Percentiles rank a stretch among this genome's conserved stretches.
Evolutionary conservation across 768 basidiomycete species (phyloP).

Genomic region (Trametes punicea): DNA sequence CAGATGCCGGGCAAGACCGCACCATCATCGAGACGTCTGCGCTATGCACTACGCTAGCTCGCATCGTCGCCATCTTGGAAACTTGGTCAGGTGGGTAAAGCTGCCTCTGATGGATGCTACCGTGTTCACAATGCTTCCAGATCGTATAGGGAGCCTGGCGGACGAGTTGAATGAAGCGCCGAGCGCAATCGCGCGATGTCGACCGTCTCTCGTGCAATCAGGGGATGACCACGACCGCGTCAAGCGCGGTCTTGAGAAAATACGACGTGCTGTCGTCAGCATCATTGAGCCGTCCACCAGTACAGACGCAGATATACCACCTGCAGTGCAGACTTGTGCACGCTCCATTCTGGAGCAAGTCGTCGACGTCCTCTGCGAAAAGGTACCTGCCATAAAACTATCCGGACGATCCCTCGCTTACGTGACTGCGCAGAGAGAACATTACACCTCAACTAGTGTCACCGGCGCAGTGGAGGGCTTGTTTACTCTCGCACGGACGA

Average conservation of each 20-base stretch:
- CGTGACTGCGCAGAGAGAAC: background rate
- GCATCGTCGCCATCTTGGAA: conserved; percentile 41
- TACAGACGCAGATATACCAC: background rate
- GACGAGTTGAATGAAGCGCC: conserved; percentile 6
- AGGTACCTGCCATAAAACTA: conserved; percentile 26
- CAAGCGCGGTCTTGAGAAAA: conserved; percentile 56
- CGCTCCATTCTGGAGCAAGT: conserved; percentile 37
- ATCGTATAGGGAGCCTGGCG: background rate
- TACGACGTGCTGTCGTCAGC: conserved; percentile 49
- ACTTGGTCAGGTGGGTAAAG: conserved; percentile 24
- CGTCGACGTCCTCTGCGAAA: conserved; percentile 31
- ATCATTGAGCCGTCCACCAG: conserved; percentile 37
- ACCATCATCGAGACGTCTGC: conserved; percentile 28
- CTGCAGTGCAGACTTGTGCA: conserved; percentile 12
- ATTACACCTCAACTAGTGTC: conserved; percentile 23
- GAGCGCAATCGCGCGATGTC: conserved; percentile 7
- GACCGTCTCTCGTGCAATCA: conserved; percentile 9
- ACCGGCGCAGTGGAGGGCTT: conserved; percentile 52
- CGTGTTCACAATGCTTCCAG: background rate
- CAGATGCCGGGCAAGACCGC: conserved; percentile 33
- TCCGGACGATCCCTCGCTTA: background rate
- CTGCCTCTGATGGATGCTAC: background rate
- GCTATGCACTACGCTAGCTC: conserved; percentile 42
- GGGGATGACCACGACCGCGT: conserved; percentile 49
- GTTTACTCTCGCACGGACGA: conserved; percentile 50